phyloP scores from a whole-genome alignment of 2,329 filamentous ascomycete species.

The Myriosclerotinia curreyana region DNA sequence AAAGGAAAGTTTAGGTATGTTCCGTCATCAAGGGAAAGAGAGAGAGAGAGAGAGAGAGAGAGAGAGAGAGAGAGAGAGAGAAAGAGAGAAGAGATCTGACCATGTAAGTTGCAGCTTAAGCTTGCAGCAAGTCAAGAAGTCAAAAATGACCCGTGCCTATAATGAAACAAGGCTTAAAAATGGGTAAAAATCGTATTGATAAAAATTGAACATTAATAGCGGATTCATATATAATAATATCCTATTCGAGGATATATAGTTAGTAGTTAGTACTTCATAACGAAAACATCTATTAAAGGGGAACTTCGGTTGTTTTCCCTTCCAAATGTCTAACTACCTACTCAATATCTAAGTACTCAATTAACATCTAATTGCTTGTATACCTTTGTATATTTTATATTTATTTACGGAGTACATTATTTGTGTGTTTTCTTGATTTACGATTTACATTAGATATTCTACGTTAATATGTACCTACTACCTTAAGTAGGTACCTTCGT shows the following conservation, averaged over 20 bases:
- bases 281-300: not conserved
- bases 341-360: not conserved
- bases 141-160: conserved; percentile 1
- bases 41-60: too few relatives aligned
- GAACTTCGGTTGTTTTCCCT: not conserved
- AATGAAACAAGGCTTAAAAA: not conserved
- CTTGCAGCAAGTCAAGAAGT: not conserved
- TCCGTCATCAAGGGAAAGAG: conserved; percentile 11
- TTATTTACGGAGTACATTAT: too few relatives aligned
- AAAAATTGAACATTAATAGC: not conserved
- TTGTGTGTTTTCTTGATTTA: too few relatives aligned
- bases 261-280: too few relatives aligned
- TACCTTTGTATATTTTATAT: too few relatives aligned
- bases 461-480: not conserved
- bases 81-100: not conserved
- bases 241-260: too few relatives aligned
- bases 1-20: not conserved
- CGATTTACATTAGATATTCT: too few relatives aligned
- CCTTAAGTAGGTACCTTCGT: too few relatives aligned
- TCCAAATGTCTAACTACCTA: not conserved
- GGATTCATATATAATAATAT: not conserved
- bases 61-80: not conserved
- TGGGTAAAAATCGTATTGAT: not conserved
- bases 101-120: not conserved
- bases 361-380: not conserved